Conservation (phyloP, 805 yeast species). For the Jamesozyma piceae region DNA sequence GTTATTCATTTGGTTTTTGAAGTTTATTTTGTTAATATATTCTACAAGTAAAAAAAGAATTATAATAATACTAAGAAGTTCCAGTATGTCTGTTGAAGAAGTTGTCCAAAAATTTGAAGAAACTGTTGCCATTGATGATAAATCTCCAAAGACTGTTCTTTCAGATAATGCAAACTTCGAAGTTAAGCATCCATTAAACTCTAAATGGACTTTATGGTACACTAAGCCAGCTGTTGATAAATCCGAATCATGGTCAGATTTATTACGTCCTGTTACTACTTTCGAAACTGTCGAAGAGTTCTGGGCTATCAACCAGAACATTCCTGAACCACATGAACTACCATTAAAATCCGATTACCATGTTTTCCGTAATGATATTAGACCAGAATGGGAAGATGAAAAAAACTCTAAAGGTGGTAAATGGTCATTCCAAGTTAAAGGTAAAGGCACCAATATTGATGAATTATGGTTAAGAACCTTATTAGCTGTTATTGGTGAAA, state of each 20-base stretch:
- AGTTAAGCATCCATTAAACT: constrained; percentile 70
- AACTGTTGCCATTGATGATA: constrained; percentile 17
- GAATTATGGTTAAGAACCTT: constrained; percentile 88
- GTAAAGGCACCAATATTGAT: constrained; percentile 57
- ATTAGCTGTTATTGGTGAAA: constrained; percentile 88
- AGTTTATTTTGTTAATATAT: not conserved
- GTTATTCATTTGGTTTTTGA: not conserved
- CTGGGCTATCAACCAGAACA: constrained; percentile 94
- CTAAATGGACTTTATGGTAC: constrained; percentile 95
- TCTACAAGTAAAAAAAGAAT: not conserved
- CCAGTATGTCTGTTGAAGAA: constrained; percentile 29
- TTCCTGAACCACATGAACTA: constrained; percentile 84
- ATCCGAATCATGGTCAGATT: constrained; percentile 82
- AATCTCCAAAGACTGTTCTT: constrained; percentile 26
- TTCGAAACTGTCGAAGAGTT: constrained; percentile 95
- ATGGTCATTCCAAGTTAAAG: constrained; percentile 75
- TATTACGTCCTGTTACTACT: constrained; percentile 84
- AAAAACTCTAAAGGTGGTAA: constrained; percentile 87
- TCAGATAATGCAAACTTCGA: constrained; percentile 26
- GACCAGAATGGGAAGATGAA: constrained; percentile 98
- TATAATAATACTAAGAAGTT: not conserved
- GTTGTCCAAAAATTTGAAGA: constrained; percentile 27
- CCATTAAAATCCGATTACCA: constrained; percentile 92
- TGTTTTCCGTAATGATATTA: constrained; percentile 83
- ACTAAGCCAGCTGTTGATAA: constrained; percentile 80